phyloP scores from a whole-genome alignment of 192 early-diverging fungal species.

The Coemansia sp. region DNA sequence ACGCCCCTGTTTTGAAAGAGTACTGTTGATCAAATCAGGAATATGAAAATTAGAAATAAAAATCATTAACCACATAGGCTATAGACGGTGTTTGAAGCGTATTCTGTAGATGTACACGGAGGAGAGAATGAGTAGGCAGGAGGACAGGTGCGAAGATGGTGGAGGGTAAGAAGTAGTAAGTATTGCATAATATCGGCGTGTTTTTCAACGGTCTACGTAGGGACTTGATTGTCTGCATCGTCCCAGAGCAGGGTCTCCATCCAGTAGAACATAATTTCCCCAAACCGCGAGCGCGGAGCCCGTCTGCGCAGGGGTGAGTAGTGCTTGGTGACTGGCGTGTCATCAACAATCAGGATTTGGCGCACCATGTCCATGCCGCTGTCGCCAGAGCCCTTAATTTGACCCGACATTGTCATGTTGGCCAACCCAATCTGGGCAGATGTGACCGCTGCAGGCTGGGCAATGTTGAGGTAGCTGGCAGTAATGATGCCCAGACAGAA shows the following conservation, averaged over 20 bases:
- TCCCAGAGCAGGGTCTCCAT: constrained; percentile 56
- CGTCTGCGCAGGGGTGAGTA: constrained; percentile 45
- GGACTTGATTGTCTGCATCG: constrained; percentile 38
- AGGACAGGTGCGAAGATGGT: background rate
- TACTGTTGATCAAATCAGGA: background rate
- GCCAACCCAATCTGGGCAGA: too few species aligned
- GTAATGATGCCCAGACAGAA: constrained; percentile 53
- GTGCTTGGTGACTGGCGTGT: constrained; percentile 39
- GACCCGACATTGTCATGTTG: constrained; percentile 28
- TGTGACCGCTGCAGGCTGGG: constrained; percentile 17
- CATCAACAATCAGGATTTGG: constrained; percentile 51
- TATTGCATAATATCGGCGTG: background rate
- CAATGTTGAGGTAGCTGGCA: constrained; percentile 44
- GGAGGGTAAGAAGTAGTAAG: background rate
- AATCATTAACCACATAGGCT: background rate
- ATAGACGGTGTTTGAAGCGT: too few species aligned
- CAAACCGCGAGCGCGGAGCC: constrained; percentile 41
- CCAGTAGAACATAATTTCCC: constrained; percentile 57
- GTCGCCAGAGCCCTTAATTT: constrained; percentile 14
- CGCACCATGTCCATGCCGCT: constrained; percentile 40
- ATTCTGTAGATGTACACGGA: too few species aligned
- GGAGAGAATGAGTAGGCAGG: background rate
- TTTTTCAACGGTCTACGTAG: constrained; percentile 22
- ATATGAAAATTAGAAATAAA: background rate
- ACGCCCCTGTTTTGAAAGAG: background rate